Percentiles rank a stretch among this genome's conserved stretches.
These are phyloP conservation scores for Phalaenopsis equestris DNA, from an alignment of 106 monocot species.

Conservation along the genomic window DNA sequence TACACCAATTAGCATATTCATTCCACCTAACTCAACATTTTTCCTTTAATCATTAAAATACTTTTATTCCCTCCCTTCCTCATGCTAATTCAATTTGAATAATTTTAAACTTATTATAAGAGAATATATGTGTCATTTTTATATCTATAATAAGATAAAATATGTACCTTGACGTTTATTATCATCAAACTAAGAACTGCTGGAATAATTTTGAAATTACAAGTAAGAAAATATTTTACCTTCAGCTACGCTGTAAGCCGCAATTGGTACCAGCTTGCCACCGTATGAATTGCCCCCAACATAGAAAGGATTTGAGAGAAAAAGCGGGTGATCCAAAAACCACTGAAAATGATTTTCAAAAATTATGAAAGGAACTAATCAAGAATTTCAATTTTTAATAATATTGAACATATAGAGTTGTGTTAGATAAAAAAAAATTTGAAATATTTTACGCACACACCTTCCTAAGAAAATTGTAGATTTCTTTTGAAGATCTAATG, in stretches of 20 bases:
- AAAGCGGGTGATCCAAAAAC: conserved; percentile 47
- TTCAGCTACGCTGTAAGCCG: conserved; percentile 6
- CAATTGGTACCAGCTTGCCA: conserved; percentile 24
- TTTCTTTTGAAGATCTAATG: background rate
- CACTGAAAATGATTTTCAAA: conserved; percentile 28
- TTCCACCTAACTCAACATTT: no score
- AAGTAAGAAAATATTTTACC: conserved; percentile 6
- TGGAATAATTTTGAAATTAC: background rate
- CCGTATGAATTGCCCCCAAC: conserved; percentile 65
- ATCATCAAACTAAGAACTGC: background rate
- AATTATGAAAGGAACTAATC: background rate
- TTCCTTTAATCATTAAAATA: no score
- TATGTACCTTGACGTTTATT: conserved; percentile 3
- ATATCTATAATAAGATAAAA: background rate
- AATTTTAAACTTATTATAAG: no score
- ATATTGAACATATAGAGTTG: background rate
- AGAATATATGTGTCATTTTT: no score
- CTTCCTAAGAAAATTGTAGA: conserved; percentile 3
- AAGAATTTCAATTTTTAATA: background rate
- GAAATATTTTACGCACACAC: background rate
- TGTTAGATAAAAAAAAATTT: background rate
- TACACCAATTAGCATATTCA: no score
- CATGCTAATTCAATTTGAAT: no score
- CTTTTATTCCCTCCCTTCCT: no score
- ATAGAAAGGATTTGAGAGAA: conserved; percentile 53